Evolutionary conservation across 805 yeast species (phyloP).

Genomic region (Nakazawaea populi): DNA sequence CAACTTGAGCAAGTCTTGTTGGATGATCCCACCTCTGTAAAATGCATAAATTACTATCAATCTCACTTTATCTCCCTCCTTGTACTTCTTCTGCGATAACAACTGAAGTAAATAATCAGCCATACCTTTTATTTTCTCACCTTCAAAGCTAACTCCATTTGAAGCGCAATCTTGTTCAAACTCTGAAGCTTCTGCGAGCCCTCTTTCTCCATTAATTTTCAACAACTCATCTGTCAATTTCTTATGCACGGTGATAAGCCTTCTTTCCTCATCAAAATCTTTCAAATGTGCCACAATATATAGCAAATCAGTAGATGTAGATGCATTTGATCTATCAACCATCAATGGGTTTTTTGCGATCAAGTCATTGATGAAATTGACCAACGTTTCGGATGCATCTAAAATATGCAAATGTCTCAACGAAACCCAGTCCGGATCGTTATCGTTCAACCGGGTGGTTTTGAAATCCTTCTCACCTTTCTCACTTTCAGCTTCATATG

Average conservation of each 20-base stretch:
- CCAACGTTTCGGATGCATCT: slow-evolving; percentile 61
- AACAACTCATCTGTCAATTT: slow-evolving; percentile 61
- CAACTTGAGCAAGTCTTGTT: slow-evolving; percentile 66
- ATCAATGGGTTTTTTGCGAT: slow-evolving; percentile 69
- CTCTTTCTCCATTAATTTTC: slow-evolving; percentile 48
- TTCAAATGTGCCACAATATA: slow-evolving; percentile 67
- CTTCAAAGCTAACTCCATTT: slow-evolving; percentile 64
- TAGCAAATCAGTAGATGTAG: slow-evolving; percentile 63
- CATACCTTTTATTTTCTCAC: slow-evolving; percentile 51
- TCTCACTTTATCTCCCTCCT: slow-evolving; percentile 65
- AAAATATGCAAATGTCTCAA: slow-evolving; percentile 71
- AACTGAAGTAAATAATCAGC: slow-evolving; percentile 56
- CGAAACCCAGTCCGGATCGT: slow-evolving; percentile 67
- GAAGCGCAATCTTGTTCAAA: slow-evolving; percentile 81
- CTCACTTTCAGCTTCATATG: slow-evolving; percentile 53
- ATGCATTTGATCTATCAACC: slow-evolving; percentile 60
- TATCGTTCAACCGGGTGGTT: slow-evolving; percentile 45
- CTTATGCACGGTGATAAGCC: slow-evolving; percentile 53
- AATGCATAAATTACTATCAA: slow-evolving; percentile 69
- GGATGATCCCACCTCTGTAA: slow-evolving; percentile 76
- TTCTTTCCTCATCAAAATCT: slow-evolving; percentile 64
- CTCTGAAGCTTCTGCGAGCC: slow-evolving; percentile 69
- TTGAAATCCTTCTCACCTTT: slow-evolving; percentile 35
- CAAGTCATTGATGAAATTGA: slow-evolving; percentile 55
- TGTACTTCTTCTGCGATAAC: slow-evolving; percentile 43